Conservation (phyloP, 306 rosid species). For the Rosa rugosa region DNA sequence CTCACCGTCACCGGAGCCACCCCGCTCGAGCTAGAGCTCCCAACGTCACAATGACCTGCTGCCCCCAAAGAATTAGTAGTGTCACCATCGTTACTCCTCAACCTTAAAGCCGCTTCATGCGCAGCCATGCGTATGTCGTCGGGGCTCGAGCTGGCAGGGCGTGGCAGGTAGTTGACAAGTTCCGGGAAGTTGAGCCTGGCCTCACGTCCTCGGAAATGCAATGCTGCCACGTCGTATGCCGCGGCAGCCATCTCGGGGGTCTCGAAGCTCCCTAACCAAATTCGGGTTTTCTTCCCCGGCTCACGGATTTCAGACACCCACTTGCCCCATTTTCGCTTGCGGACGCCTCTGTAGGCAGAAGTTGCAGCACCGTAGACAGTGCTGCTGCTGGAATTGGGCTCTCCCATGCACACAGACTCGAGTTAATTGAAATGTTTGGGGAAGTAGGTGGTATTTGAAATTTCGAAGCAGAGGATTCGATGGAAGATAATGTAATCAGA, state of each 20-base stretch:
- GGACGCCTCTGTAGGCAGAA: constrained; percentile 76
- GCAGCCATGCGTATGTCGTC: constrained; percentile 73
- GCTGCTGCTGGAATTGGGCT: constrained; percentile 28
- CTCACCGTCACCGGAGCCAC: constrained; percentile 42
- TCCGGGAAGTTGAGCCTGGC: constrained; percentile 76
- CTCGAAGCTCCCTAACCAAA: constrained; percentile 86
- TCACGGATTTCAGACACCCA: constrained; percentile 92
- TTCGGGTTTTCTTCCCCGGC: constrained; percentile 75
- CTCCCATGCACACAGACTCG: constrained; percentile 18
- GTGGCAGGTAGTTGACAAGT: constrained; percentile 40
- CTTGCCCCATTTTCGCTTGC: constrained; percentile 98
- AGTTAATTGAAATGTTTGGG: neutral
- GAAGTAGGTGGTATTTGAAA: neutral
- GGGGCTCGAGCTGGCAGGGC: constrained; percentile 42
- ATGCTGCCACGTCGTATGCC: constrained; percentile 87
- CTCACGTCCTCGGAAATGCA: constrained; percentile 55
- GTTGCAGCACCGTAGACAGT: constrained; percentile 43
- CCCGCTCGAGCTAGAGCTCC: neutral
- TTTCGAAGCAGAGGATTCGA: neutral
- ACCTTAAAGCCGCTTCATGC: constrained; percentile 63
- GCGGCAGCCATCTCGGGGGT: constrained; percentile 40
- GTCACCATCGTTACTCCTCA: constrained; percentile 12
- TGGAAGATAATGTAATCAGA: constrained; percentile 19
- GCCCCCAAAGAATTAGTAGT: neutral
- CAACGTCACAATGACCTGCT: neutral